Percentiles rank a stretch among this genome's conserved stretches.
phyloP scores from a whole-genome alignment of 257 asterid genomes.

The Gynochthodes officinalis region DNA sequence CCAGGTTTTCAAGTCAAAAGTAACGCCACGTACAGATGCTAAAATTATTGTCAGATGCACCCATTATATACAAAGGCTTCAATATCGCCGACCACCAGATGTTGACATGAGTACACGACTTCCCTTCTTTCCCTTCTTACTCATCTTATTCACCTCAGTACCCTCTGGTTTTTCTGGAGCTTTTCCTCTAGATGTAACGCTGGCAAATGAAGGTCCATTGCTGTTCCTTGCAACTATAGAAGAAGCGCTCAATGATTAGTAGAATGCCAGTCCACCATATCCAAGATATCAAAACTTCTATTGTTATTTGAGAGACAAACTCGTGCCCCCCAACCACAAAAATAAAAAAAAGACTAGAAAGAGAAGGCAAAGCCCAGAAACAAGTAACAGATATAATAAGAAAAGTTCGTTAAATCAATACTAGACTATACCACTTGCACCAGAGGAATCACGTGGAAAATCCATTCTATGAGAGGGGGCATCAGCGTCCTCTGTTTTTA shows the following conservation, averaged over 20 bases:
- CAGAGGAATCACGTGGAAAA: conserved; percentile 31
- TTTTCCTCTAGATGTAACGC: conserved; percentile 56
- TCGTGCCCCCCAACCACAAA: too few relatives aligned
- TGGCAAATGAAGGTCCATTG: conserved; percentile 51
- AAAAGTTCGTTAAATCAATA: background rate
- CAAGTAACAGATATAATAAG: background rate
- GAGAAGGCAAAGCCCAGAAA: background rate
- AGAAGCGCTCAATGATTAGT: conserved; percentile 8
- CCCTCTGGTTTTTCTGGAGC: conserved; percentile 33
- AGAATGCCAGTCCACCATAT: background rate
- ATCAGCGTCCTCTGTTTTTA: conserved; percentile 37
- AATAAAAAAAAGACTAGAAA: background rate
- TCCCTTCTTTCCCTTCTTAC: conserved; percentile 73
- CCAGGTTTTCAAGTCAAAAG: too few relatives aligned
- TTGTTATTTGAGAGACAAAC: background rate
- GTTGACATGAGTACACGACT: conserved; percentile 75
- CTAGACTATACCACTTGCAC: conserved; percentile 44
- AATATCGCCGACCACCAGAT: conserved; percentile 84
- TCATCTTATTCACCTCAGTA: conserved; percentile 43
- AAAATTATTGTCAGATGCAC: too few relatives aligned
- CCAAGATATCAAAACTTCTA: background rate
- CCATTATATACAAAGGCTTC: too few relatives aligned
- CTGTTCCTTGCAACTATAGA: conserved; percentile 36
- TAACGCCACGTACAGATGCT: too few relatives aligned
- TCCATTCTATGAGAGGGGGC: conserved; percentile 28